Evolutionary conservation across 768 basidiomycete species (phyloP), one percentile per base, ranked within the genome.

Genomic region (Xerocomellus intermedius): DNA sequence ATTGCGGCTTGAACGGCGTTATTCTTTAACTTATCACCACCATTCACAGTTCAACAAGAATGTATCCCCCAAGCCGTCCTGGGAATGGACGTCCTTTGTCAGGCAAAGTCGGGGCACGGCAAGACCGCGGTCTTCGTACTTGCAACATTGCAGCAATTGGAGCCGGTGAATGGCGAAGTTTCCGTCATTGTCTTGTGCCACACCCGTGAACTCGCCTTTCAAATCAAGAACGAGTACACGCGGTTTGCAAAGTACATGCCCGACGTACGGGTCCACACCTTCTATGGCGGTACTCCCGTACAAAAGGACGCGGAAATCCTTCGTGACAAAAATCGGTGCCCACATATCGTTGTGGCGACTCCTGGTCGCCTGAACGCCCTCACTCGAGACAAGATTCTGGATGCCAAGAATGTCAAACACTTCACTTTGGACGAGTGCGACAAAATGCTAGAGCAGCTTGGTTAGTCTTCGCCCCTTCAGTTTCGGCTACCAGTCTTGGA

Each of bases 401-500:
- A 97, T 70, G 91, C 91, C 61, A 91, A 91, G 76, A 87, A 91
- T 69, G 94, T 98, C 74, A 98, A 98, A 78, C 96, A 98, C 80
- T 99, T 99, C 76, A 94, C 97, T 54, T 80, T 99, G 73, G 97
- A 99, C 83, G 97, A 99, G 80, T 99, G 97, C 83, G 97, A 99
- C 83, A 99, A 99, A 85, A 98, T 99, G 94, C 89, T 99, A 73
- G 97, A 99, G 84, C 91, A 94, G 85, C 94, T 99, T 79, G 97
- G 97, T 99, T 92, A 98, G 97, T 99, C 84, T 65, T 61, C 64
- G 68, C 63, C 67, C 64, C 57, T 86, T 81, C 86, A 82, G 79
- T 84, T 87, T 87, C 80, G 82, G 82, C 82, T 77, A n/a, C n/a
- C n/a, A n/a, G n/a, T n/a, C n/a, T n/a, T n/a, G n/a, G n/a, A n/a